Evolutionary conservation across 352 stramenopile species (phyloP), one percentile per base, ranked within the genome.

Genomic region (Discostella stelligera): DNA sequence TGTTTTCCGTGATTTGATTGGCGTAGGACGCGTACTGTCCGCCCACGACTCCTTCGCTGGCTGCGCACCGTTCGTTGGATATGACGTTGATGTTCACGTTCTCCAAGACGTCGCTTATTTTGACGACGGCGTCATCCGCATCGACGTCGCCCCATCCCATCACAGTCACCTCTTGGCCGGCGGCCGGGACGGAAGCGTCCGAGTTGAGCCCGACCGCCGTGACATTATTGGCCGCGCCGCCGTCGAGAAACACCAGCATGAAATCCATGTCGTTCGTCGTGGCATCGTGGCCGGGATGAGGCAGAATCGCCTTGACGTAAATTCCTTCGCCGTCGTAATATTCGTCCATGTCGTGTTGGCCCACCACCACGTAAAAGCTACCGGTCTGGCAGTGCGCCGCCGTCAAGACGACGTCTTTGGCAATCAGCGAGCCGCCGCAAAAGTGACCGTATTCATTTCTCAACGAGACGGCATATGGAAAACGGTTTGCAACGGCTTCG

Each of bases 161-260:
- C 0, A 79, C 70, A 2, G 63, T 79, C 0, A 84, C 60, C 23
- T 60, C 32, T 16, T 68, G 25, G 18, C 62, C 63, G 0, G 64
- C 58, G 6, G 13, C n/a, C 8, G 75, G 75, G 30, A 66, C 9
- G 8, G 58, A 44, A 2, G 37, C 5, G 54, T 84, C 64, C 1
- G 14, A 20, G 27, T 76, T 76, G 5, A 86, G 14, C 32, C 65
- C 49, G 14, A 81, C 54, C 21, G 67, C 32, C 0, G 23, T 54
- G 21, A 64, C 65, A 49, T 59, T 72, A 0, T 67, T 48, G 3
- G 23, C 52, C 0, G 20, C 71, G 32, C 72, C 64, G 50, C 67
- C 6, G 23, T 74, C 27, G 20, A 91, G 50, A 54, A 87, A 85
- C 14, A 88, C 9, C 10, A 91, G 54, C 62, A 86, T 80, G 21